Evolutionary conservation across 306 rosid species (phyloP), one percentile per base, ranked within the genome.

Genomic region (Dalbergia cultrata): DNA sequence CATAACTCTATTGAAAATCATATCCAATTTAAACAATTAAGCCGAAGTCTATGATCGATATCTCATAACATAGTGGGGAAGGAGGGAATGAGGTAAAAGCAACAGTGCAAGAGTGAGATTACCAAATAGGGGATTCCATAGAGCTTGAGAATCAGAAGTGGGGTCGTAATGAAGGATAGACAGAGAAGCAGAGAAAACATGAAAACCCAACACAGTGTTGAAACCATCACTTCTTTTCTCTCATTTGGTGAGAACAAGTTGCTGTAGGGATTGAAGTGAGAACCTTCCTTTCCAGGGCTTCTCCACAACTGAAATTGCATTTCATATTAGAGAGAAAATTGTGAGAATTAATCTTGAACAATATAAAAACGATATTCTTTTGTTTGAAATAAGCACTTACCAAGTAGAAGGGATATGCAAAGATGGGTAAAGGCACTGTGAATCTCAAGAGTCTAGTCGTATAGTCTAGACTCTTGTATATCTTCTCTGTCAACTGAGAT

Each of bases 241-340:
- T 92, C 97, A 39, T 3, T 82, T 5, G 90, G 84, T 31, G 85
- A 37, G 62, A 92, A 92, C 84, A 92, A 54, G 4, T 78, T 82
- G 59, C 97, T 89, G 72, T 89, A 52, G 12, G 97, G 97, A 67
- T 89, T 87, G 85, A 92, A 92, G 56, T 92, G 97, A 8, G 97
- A 92, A 4, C 97, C 97, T 47, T 89, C 53, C 66, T 92, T 92
- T 54, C 97, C 97, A 35, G 97, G 97, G 84, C 94, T 90, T 92
- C 97, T 86, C 6, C 18, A 61, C 97, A 90, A 88, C 97, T 92
- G 86, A 76, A 86, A 68, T 64, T 11, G 31, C 72, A 72, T 31
- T 31, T 66, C 52, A 85, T 8, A 61, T 34, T 61, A 62, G 17
- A 82, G 64, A 16, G 13, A 39, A 37, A 44, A 45, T 62, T 58